Evolutionary conservation across 1,284 basidiomycete genomes (phyloP).

Genomic region (Singerocomus inundabilis): DNA sequence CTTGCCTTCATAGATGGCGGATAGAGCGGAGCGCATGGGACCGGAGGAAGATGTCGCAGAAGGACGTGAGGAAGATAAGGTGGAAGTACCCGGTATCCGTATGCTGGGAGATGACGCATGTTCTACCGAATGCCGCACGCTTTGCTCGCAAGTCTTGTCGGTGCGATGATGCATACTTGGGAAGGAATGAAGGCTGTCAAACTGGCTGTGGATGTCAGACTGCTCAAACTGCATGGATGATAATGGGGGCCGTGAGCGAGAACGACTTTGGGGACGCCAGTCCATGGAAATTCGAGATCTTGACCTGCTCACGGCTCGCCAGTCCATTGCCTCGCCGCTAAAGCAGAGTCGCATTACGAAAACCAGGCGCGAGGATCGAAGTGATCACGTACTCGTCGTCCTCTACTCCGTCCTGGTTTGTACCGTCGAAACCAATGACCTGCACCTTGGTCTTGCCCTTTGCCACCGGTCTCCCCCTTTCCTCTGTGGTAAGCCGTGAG

Average conservation of each 20-base stretch:
- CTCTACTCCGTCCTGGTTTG: constrained; percentile 63
- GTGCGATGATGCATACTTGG: constrained; percentile 24
- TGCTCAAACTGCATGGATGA: constrained; percentile 48
- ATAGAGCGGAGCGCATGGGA: constrained; percentile 40
- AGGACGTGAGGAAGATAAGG: constrained; percentile 48
- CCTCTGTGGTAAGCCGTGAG: constrained; percentile 35
- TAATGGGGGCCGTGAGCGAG: constrained; percentile 65
- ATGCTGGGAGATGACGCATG: constrained; percentile 41
- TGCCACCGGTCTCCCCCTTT: constrained; percentile 68
- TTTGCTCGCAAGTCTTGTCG: constrained; percentile 33
- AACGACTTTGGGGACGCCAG: constrained; percentile 74
- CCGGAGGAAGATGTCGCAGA: constrained; percentile 43
- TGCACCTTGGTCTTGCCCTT: constrained; percentile 73
- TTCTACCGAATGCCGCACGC: constrained; percentile 23
- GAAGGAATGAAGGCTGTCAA: constrained; percentile 47
- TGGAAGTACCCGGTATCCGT: constrained; percentile 51
- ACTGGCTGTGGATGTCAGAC: constrained; percentile 35
- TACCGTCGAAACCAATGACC: constrained; percentile 77
- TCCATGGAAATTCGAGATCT: constrained; percentile 90
- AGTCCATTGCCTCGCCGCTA: constrained; percentile 80
- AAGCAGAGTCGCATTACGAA: constrained; percentile 23
- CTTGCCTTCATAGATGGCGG: constrained; percentile 58
- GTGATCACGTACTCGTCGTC: constrained; percentile 70
- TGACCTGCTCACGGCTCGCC: constrained; percentile 89
- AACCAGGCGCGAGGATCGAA: constrained; percentile 22